Percentiles rank a stretch among this genome's conserved stretches.
phyloP scores from a whole-genome alignment of 352 stramenopile genomes.

The Globisporangium splendens region DNA sequence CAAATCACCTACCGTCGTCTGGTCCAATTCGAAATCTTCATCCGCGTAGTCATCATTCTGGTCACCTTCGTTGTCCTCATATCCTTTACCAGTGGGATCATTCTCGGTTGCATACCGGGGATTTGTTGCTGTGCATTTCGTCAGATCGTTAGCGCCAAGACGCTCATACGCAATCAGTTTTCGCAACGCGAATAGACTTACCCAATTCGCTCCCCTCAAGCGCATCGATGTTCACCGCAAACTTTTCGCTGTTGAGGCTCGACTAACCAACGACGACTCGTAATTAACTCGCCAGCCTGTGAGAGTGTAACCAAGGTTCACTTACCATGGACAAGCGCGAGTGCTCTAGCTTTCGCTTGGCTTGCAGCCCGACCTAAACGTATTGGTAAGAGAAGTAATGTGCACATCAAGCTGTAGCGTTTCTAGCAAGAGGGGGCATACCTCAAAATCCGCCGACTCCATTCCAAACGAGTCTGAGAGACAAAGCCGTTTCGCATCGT shows the following conservation, averaged over 20 bases:
- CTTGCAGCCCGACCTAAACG: conserved; percentile 42
- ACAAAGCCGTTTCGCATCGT: conserved; percentile 29
- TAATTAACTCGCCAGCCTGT: background rate
- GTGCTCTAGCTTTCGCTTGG: conserved; percentile 39
- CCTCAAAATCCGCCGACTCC: conserved; percentile 77
- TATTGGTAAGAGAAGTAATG: background rate
- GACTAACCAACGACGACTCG: conserved; percentile 28
- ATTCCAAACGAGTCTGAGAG: conserved; percentile 73
- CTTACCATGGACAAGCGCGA: conserved; percentile 49
- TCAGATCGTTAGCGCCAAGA: background rate
- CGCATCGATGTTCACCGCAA: conserved; percentile 60
- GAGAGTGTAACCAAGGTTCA: background rate
- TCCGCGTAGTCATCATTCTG: conserved; percentile 46
- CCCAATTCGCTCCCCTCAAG: conserved; percentile 42
- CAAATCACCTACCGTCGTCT: conserved; percentile 28
- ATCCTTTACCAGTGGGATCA: background rate
- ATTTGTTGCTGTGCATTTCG: conserved; percentile 2
- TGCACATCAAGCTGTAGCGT: background rate
- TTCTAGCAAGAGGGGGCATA: conserved; percentile 11
- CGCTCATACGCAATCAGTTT: background rate
- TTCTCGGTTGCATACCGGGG: conserved; percentile 13
- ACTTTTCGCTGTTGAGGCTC: conserved; percentile 73
- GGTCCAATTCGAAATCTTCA: conserved; percentile 64
- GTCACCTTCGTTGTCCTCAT: conserved; percentile 14
- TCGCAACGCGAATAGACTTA: conserved; percentile 15